Evolutionary conservation across 1,139 yeast species (phyloP).

Genomic region (Candida smagusa): DNA sequence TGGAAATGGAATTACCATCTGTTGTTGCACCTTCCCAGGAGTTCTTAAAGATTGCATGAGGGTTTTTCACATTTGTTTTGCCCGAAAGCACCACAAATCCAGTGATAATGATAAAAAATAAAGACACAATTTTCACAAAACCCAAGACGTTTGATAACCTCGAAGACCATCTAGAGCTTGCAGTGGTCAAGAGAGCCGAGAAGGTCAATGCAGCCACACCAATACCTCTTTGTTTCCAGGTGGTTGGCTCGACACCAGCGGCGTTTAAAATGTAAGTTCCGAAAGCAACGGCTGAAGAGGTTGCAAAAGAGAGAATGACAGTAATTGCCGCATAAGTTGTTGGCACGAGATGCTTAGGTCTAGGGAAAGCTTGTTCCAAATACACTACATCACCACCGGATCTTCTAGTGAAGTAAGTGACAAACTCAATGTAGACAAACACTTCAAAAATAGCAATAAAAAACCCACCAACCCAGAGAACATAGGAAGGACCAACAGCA

Average conservation of each 20-base stretch:
- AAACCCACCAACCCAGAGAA: slow-evolving; percentile 40
- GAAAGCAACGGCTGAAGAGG: slow-evolving; percentile 43
- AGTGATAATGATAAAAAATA: slow-evolving; percentile 26
- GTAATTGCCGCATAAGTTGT: slow-evolving; percentile 41
- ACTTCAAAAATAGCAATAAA: slow-evolving; percentile 33
- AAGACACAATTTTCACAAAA: slow-evolving; percentile 35
- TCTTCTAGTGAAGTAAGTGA: slow-evolving; percentile 34
- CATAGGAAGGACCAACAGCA: slow-evolving; percentile 40
- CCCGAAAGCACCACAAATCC: slow-evolving; percentile 33
- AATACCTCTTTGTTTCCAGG: slow-evolving; percentile 44
- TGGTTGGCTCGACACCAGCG: slow-evolving; percentile 27
- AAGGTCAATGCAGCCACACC: slow-evolving; percentile 35
- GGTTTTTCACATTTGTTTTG: slow-evolving; percentile 30
- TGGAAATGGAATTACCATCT: slow-evolving; percentile 39
- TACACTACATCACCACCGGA: slow-evolving; percentile 45
- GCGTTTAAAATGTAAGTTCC: slow-evolving; percentile 38
- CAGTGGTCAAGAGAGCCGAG: slow-evolving; percentile 23
- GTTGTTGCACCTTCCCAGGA: slow-evolving; percentile 41
- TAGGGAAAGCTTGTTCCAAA: slow-evolving; percentile 42
- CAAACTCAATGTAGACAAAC: slow-evolving; percentile 36
- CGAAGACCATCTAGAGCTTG: slow-evolving; percentile 31
- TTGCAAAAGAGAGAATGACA: slow-evolving; percentile 36
- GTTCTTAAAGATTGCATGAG: slow-evolving; percentile 30
- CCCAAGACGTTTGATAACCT: slow-evolving; percentile 35
- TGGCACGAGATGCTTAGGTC: slow-evolving; percentile 38